These are phyloP conservation scores for Kodamaea laetipori DNA, from an alignment of 805 yeast genomes.

Conservation along the genomic window DNA sequence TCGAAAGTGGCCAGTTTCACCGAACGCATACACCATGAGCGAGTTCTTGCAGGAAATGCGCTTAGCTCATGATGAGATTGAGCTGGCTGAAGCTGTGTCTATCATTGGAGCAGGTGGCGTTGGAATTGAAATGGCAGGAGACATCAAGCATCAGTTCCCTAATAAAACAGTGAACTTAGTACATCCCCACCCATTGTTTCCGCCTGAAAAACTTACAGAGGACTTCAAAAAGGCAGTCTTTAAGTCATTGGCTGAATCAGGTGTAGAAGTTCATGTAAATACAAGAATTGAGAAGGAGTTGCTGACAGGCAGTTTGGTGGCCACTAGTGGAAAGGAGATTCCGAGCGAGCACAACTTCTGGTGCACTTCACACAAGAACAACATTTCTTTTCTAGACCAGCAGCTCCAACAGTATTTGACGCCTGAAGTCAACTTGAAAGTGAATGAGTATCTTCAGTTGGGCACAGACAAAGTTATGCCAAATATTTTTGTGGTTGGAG, in stretches of 20 bases:
- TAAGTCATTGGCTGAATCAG: slow-evolving; percentile 30
- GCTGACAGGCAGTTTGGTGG: slow-evolving; percentile 25
- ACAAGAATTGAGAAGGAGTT: slow-evolving; percentile 33
- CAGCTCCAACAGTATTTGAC: slow-evolving; percentile 29
- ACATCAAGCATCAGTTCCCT: slow-evolving; percentile 35
- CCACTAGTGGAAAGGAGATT: slow-evolving; percentile 30
- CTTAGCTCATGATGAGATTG: slow-evolving; percentile 31
- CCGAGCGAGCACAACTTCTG: slow-evolving; percentile 35
- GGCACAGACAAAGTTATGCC: slow-evolving; percentile 19
- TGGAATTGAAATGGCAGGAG: slow-evolving; percentile 46
- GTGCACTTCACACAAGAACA: slow-evolving; percentile 39
- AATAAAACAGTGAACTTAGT: slow-evolving; percentile 36
- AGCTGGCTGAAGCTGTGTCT: slow-evolving; percentile 35
- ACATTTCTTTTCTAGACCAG: slow-evolving; percentile 29
- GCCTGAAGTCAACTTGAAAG: slow-evolving; percentile 28
- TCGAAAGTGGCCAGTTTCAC: slow-evolving; percentile 57
- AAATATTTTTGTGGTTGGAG: slow-evolving; percentile 41
- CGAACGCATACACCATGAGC: slow-evolving; percentile 42
- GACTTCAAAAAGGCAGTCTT: slow-evolving; percentile 31
- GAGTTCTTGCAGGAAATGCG: slow-evolving; percentile 46
- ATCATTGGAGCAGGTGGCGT: slow-evolving; percentile 51
- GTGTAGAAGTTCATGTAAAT: slow-evolving; percentile 32
- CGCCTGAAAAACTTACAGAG: slow-evolving; percentile 39
- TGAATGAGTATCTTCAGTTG: slow-evolving; percentile 41
- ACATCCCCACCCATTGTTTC: slow-evolving; percentile 39